These are phyloP conservation scores for Backusella westeae DNA, from an alignment of 192 early-diverging fungal genomes.

Conservation along the genomic window DNA sequence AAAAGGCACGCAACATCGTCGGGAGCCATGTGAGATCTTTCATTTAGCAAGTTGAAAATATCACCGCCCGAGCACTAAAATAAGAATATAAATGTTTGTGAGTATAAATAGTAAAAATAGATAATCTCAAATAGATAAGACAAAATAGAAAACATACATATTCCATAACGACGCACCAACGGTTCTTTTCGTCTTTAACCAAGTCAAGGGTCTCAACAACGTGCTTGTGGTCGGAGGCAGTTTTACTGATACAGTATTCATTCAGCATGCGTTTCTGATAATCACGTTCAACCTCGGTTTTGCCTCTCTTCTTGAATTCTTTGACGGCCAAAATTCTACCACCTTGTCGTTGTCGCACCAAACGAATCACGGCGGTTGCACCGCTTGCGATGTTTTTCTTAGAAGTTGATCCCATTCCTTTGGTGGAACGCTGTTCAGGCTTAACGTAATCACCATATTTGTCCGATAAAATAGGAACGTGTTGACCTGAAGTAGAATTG, in stretches of 20 bases:
- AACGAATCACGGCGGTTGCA: constrained; percentile 85
- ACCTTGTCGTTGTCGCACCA: constrained; percentile 75
- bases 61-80: constrained; percentile 91
- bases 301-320: constrained; percentile 80
- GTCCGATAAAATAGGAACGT: constrained; percentile 8
- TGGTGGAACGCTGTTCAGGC: constrained; percentile 14
- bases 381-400: constrained; percentile 74
- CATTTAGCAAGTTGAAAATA: constrained; percentile 80
- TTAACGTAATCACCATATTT: constrained; percentile 32
- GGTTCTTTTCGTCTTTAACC: constrained; percentile 86
- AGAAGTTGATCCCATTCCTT: constrained; percentile 18
- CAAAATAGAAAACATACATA: constrained; percentile 37
- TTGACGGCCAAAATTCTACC: constrained; percentile 89
- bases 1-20: constrained; percentile 92
- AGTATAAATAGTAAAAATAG: constrained; percentile 3
- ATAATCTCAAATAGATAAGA: constrained; percentile 9
- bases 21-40: constrained; percentile 57
- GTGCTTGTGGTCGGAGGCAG: constrained; percentile 86
- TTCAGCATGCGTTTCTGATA: constrained; percentile 93
- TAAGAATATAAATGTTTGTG: neutral
- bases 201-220: constrained; percentile 93
- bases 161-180: constrained; percentile 83
- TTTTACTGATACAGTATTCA: constrained; percentile 97
- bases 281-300: constrained; percentile 88
- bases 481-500: neutral